Conservation (phyloP, 169 alveolate genomes). For the Plasmodium gonderi region DNA sequence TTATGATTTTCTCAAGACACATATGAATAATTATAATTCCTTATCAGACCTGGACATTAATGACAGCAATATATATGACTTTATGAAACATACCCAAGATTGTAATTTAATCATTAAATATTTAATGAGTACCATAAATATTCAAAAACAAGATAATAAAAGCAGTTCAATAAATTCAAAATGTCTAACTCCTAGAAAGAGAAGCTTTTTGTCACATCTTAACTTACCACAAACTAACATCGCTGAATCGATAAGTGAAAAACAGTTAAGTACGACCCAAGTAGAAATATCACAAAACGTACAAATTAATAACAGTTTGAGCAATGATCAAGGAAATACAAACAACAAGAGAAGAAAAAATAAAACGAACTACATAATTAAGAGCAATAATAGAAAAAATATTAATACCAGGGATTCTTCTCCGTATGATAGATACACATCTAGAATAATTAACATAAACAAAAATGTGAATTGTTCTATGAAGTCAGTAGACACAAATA, state of each 20-base stretch:
- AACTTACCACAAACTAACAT: neutral
- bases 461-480: neutral
- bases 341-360: neutral
- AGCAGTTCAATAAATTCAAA: neutral
- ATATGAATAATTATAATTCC: neutral
- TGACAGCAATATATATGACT: conserved; percentile 27
- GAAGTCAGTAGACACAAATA: neutral
- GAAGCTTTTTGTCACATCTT: neutral
- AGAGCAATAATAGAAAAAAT: neutral
- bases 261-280: neutral
- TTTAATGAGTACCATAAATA: neutral
- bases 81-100: conserved; percentile 14
- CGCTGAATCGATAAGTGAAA: neutral
- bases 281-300: neutral
- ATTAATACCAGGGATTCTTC: neutral
- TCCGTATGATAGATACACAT: neutral
- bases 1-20: conserved; percentile 44
- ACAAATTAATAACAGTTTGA: neutral
- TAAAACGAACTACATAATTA: neutral
- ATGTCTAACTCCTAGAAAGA: neutral
- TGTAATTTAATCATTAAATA: conserved; percentile 16
- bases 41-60: neutral
- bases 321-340: neutral
- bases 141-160: neutral
- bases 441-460: conserved; percentile 12